Evolutionary conservation across 2,329 filamentous ascomycete genomes (phyloP), one percentile per base, ranked within the genome.

Genomic region (Cordyceps cateniannulata): DNA sequence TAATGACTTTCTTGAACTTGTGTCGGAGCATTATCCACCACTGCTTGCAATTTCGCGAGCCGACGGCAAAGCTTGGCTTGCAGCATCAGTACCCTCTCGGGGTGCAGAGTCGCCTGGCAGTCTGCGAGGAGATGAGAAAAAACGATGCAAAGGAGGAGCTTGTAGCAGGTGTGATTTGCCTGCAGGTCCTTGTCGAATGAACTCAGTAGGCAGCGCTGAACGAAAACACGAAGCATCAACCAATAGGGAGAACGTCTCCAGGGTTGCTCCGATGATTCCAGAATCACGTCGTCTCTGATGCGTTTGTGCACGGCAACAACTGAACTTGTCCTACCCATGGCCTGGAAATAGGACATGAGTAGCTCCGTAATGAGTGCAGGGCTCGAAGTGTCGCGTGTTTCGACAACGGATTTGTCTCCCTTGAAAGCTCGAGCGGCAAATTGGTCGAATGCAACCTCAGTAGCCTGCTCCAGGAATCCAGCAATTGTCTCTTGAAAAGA

Each of bases 191-290:
- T 2, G 3, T 16, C 24, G 6, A 32, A 49, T 3, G 7, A 0
- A 66, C 24, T 1, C 72, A 76, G 0, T 2, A 89, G 73, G 8
- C 80, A 75, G 0, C 85, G 77, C 53, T 85, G 79, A 1, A 83
- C 65, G 0, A 78, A 75, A 1, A 90, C 84, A 0, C 85, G 81
- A 5, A 89, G 69, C 0, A 85, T 72, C 0, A 90, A 78, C 81
- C 85, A 90, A 55, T 82, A 78, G 0, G 87, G 79, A 1, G 79
- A 80, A 42, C 88, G 75, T 20, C 87, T 76, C 86, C 87, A 90
- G 0, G 86, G 86, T 0, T 75, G 67, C 1, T 77, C 69, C 0
- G 77, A 74, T 1, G 78, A 67, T 0, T 71, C 67, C 68, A 83
- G 79, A 14, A 76, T 77, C 0, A 88, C 79, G n/a, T 88, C 85